A percentile compares a stretch with the other conserved stretches of the same genome.
phyloP scores from a whole-genome alignment of 495 filamentous ascomycete species.

The Monascus purpureus region DNA sequence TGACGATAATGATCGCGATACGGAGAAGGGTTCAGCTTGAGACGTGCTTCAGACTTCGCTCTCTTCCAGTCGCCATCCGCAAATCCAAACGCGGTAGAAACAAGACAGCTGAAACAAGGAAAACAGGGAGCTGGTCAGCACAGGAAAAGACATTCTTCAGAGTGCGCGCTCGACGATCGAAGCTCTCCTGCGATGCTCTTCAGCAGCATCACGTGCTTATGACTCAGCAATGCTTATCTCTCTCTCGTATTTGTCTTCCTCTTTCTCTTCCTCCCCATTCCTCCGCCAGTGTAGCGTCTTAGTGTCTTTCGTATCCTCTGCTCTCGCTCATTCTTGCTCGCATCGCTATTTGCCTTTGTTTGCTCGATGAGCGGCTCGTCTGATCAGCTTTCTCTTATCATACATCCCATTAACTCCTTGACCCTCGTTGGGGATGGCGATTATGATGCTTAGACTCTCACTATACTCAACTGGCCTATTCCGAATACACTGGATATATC shows the following conservation, averaged over 20 bases:
- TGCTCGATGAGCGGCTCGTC: slow-evolving; percentile 7
- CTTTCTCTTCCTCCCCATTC: not conserved
- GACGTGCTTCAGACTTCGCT: too few relatives aligned
- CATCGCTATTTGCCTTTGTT: not conserved
- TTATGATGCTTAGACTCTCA: slow-evolving; percentile 6
- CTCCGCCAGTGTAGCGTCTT: not conserved
- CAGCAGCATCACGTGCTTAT: not conserved
- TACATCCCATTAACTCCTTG: slow-evolving; percentile 2
- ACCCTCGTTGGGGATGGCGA: slow-evolving; percentile 13
- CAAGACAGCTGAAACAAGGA: too few relatives aligned
- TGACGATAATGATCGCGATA: not conserved
- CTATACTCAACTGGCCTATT: slow-evolving; percentile 9
- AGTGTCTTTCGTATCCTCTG: not conserved
- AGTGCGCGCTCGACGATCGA: too few relatives aligned
- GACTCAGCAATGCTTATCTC: not conserved
- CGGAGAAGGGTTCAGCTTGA: too few relatives aligned
- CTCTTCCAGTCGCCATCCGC: too few relatives aligned
- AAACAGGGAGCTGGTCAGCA: too few relatives aligned
- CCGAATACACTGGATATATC: too few relatives aligned
- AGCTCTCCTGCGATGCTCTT: too few relatives aligned
- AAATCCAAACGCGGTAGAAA: too few relatives aligned
- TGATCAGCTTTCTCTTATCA: slow-evolving; percentile 1
- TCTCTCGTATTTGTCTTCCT: not conserved
- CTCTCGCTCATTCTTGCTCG: not conserved
- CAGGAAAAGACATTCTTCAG: too few relatives aligned